Percentiles rank a stretch among this genome's conserved stretches.
Conservation (phyloP, 2,329 filamentous ascomycete genomes). For the Verticillium nonalfalfae region DNA sequence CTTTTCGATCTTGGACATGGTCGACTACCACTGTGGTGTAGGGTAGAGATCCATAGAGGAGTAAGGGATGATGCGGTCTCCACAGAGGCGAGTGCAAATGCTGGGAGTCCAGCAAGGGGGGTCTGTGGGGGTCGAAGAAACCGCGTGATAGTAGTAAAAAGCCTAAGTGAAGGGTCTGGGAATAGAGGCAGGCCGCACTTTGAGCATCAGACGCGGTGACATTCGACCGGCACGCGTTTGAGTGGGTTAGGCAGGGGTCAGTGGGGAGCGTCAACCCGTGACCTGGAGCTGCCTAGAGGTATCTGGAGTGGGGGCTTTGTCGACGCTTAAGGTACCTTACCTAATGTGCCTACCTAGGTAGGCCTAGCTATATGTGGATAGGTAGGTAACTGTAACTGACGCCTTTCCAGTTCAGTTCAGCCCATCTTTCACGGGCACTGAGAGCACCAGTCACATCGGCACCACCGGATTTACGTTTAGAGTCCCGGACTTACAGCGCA, state of each 20-base stretch:
- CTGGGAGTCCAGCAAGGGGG: neutral
- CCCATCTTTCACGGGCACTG: too few species aligned
- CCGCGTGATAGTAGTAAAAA: neutral
- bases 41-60: neutral
- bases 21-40: constrained; percentile 7
- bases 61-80: neutral
- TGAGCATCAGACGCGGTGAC: neutral
- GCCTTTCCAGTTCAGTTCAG: too few species aligned
- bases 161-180: neutral
- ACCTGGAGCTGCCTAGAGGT: neutral
- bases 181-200: neutral
- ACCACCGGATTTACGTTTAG: too few species aligned
- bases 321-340: too few species aligned
- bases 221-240: neutral
- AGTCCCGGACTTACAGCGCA: too few species aligned
- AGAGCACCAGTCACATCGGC: too few species aligned
- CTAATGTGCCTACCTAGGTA: too few species aligned
- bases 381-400: too few species aligned
- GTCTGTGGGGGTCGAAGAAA: neutral
- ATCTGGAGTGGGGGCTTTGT: neutral
- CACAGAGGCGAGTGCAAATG: neutral
- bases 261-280: neutral
- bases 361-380: too few species aligned
- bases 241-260: neutral
- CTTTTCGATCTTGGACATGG: constrained; percentile 79